Evolutionary conservation across 805 yeast species (phyloP).

Genomic region (Hanseniaspora nectarophila): DNA sequence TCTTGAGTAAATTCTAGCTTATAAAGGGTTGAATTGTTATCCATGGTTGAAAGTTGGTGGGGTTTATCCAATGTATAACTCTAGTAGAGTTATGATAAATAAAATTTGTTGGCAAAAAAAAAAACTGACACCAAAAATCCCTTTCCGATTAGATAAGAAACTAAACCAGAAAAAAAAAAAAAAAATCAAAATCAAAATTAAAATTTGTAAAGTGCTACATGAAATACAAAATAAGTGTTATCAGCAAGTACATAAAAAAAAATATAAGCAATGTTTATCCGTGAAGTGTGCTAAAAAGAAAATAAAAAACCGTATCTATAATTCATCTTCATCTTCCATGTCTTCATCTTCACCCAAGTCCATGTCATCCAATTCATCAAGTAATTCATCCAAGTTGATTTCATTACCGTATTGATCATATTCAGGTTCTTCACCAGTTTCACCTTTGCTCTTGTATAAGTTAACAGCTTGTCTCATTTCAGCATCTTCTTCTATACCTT

Average conservation of each 20-base stretch:
- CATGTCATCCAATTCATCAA: constrained; percentile 93
- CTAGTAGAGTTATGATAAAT: no score
- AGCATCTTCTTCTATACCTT: constrained; percentile 91
- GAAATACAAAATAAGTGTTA: neutral
- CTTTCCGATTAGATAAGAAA: no score
- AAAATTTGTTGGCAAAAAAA: no score
- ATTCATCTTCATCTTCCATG: neutral
- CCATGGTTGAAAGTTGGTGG: neutral
- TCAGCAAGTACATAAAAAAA: neutral
- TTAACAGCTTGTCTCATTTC: constrained; percentile 87
- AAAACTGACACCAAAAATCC: no score
- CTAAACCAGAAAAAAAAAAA: no score
- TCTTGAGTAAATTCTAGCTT: neutral
- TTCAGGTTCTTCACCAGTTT: constrained; percentile 37
- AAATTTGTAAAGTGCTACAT: neutral
- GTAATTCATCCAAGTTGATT: constrained; percentile 78
- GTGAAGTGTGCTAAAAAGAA: neutral
- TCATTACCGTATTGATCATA: constrained; percentile 79
- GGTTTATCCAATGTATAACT: no score
- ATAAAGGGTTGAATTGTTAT: neutral
- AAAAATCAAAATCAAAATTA: no score
- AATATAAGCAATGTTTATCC: neutral
- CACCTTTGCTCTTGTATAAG: constrained; percentile 55
- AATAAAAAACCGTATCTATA: neutral
- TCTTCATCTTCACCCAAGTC: constrained; percentile 48